Conservation (phyloP, 2,329 filamentous ascomycete species). For the Pleurostoma richardsiae region DNA sequence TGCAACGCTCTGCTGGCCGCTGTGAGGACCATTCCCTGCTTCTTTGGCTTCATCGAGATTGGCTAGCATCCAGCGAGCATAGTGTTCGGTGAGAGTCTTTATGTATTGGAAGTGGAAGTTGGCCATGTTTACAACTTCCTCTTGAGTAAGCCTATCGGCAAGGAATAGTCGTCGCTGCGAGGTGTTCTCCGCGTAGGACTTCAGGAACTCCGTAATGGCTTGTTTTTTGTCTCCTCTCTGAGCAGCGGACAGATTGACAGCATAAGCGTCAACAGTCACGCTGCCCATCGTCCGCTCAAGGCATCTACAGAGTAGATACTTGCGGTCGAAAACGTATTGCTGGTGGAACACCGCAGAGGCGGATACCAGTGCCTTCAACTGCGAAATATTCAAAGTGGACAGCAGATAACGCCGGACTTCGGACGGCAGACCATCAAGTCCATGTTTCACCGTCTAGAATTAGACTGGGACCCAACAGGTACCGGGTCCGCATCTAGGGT, state of each 20-base stretch:
- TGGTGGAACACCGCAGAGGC: conserved; percentile 18
- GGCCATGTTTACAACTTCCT: not conserved
- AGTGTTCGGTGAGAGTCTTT: not conserved
- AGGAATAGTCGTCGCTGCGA: not conserved
- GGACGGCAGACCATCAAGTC: conserved; percentile 12
- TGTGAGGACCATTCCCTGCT: not conserved
- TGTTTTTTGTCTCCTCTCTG: too few relatives aligned
- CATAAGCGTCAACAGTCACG: conserved; percentile 8
- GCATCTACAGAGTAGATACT: conserved; percentile 10
- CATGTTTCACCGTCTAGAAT: not conserved
- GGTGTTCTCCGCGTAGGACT: not conserved
- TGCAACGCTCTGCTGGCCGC: not conserved
- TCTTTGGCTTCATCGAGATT: not conserved
- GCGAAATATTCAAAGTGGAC: conserved; percentile 8
- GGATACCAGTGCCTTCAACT: conserved; percentile 14
- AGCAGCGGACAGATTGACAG: conserved; percentile 3
- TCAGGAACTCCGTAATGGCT: not conserved
- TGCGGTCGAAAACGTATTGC: conserved; percentile 16
- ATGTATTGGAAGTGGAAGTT: not conserved
- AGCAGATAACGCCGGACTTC: conserved; percentile 17
- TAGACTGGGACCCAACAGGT: not conserved
- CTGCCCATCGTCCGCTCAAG: conserved; percentile 12
- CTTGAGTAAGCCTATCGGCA: not conserved
- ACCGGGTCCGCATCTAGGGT: not conserved
- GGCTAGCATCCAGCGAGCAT: not conserved